Percentiles rank a stretch among this genome's conserved stretches.
Evolutionary conservation across 495 filamentous ascomycete species (phyloP).

Genomic region (Neurospora terricola): DNA sequence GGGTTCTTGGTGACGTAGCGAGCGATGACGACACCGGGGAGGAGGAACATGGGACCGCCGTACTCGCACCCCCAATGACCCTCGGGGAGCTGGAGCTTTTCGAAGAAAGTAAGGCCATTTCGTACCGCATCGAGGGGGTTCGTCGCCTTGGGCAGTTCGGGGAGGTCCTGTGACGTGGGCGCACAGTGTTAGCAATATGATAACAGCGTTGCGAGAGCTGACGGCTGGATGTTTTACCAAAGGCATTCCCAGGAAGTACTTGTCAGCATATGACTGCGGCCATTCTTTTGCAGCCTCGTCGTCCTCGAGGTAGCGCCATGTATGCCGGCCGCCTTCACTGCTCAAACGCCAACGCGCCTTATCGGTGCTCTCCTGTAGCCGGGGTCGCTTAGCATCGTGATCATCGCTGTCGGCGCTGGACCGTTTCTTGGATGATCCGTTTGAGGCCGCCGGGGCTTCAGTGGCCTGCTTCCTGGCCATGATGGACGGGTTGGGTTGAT

Average conservation of each 20-base stretch:
- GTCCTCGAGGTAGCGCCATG: slow-evolving; percentile 83
- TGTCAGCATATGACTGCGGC: slow-evolving; percentile 80
- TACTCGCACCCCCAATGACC: slow-evolving; percentile 98
- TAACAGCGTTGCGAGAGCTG: background rate
- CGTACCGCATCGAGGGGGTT: slow-evolving; percentile 65
- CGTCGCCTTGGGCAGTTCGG: slow-evolving; percentile 56
- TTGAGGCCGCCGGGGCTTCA: slow-evolving; percentile 2
- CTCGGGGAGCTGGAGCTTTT: slow-evolving; percentile 73
- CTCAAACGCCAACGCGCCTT: slow-evolving; percentile 72
- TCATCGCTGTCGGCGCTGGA: slow-evolving; percentile 14
- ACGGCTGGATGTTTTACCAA: slow-evolving; percentile 15
- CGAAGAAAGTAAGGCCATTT: slow-evolving; percentile 85
- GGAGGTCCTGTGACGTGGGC: slow-evolving; percentile 48
- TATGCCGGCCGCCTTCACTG: slow-evolving; percentile 75
- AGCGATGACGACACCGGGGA: slow-evolving; percentile 76
- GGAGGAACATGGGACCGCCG: slow-evolving; percentile 78
- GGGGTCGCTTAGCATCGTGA: slow-evolving; percentile 23
- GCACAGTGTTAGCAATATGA: background rate
- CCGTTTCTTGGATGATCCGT: slow-evolving; percentile 23
- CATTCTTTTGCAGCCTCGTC: slow-evolving; percentile 65
- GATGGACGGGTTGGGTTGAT: background rate
- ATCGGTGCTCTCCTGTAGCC: slow-evolving; percentile 52
- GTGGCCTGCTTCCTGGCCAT: slow-evolving; percentile 15
- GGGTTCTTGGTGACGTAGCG: slow-evolving; percentile 86
- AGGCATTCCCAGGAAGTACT: slow-evolving; percentile 67